A percentile compares a stretch with the other conserved stretches of the same genome.
Evolutionary conservation across 2,329 filamentous ascomycete species (phyloP).

Genomic region (Monilinia laxa): DNA sequence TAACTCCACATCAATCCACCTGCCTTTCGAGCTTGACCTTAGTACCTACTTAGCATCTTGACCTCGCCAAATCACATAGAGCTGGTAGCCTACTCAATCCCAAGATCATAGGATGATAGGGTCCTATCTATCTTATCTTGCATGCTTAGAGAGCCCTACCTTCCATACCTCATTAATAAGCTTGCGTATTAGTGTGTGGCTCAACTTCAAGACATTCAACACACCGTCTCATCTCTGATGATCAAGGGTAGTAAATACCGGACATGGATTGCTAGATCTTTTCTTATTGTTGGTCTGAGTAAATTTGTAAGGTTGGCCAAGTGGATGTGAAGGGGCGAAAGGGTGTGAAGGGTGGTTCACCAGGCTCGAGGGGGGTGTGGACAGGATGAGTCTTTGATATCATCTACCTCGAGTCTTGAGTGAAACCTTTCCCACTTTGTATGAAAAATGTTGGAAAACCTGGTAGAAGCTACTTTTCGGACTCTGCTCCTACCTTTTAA

Average conservation of each 20-base stretch:
- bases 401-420: conserved; percentile 8
- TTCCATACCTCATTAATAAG: too few relatives aligned
- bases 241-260: conserved; percentile 18
- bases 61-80: too few relatives aligned
- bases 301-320: not conserved
- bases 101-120: too few relatives aligned
- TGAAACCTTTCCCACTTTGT: conserved; percentile 16
- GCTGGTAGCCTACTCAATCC: too few relatives aligned
- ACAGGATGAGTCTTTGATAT: conserved; percentile 19
- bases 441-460: conserved; percentile 21
- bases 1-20: too few relatives aligned
- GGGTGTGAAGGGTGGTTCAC: conserved; percentile 12
- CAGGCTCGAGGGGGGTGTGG: not conserved
- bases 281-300: too few relatives aligned
- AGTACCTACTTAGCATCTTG: too few relatives aligned
- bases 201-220: conserved; percentile 20
- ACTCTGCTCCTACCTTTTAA: not conserved
- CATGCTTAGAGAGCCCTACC: too few relatives aligned
- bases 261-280: conserved; percentile 3
- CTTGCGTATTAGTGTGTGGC: conserved; percentile 18
- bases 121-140: too few relatives aligned
- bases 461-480: conserved; percentile 5
- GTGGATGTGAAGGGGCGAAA: not conserved
- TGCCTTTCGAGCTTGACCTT: too few relatives aligned
- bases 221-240: conserved; percentile 16